Evolutionary conservation across 257 asterid genomes (phyloP), one percentile per base, ranked within the genome.

Genomic region (Mitragyna speciosa): DNA sequence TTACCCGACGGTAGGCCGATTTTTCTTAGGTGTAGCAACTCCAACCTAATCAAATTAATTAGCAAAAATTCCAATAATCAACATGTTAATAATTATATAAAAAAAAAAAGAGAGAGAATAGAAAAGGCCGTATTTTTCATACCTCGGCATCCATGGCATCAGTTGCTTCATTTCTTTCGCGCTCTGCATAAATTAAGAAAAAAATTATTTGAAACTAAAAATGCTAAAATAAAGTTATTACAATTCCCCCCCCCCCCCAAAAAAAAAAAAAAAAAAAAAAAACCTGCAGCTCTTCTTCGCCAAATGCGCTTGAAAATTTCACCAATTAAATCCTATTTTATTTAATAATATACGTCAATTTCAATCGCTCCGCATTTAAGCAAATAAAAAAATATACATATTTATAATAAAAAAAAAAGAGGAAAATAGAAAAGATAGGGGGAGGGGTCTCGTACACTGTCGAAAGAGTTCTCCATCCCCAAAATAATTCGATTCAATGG

Each of bases 231-330:
- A 4, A 52, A 16, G 47, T 0, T 39, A 49, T 33, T 16, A 36
- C 41, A 36, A 36, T 36, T 36, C 41, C 41, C n/a, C n/a, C n/a
- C n/a, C n/a, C n/a, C n/a, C n/a, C 41, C 41, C 20, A 12, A 28
- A 17, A 31, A 69, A 51, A 36, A 1, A 36, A 68, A 47, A 28
- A 67, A 41, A 24, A 56, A n/a, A 47, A 63, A 0, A 61, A 6
- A 28, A 95, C 99, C 96, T 86, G 93, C 89, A 66, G 93, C 96
- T 84, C 90, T 91, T 89, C 84, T 92, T 71, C 86, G 85, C 99
- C 98, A 95, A 33, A 90, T 92, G 73, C 87, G 87, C 78, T 87
- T 89, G 90, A 91, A 90, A 79, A 95, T 92, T 69, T 88, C 97
- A 79, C 92, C 93, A 81, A 95, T 79, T 86, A 95, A 82, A 81